phyloP scores from a whole-genome alignment of 1,284 basidiomycete species.

The Mycosarcoma mackinlayi region DNA sequence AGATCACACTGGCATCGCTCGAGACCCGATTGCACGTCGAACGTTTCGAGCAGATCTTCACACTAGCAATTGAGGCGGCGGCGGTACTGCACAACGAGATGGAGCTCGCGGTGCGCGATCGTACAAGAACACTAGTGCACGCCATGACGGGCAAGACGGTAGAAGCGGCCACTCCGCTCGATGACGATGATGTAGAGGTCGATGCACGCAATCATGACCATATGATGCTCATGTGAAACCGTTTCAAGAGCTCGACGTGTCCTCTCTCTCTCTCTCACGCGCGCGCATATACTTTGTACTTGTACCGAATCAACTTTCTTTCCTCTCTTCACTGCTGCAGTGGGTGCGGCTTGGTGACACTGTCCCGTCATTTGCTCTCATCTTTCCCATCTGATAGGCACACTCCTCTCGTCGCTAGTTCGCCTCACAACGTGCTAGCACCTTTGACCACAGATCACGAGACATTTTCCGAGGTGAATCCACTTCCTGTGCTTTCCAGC shows the following conservation, averaged over 20 bases:
- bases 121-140: constrained; percentile 76
- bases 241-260: not conserved
- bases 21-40: constrained; percentile 94
- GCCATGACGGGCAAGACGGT: constrained; percentile 49
- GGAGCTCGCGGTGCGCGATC: constrained; percentile 77
- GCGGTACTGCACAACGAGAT: constrained; percentile 85
- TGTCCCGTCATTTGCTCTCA: too few relatives aligned
- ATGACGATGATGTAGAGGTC: constrained; percentile 5
- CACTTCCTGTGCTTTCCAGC: constrained; percentile 5
- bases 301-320: constrained; percentile 13
- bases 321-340: too few relatives aligned
- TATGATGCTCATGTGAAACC: constrained; percentile 23
- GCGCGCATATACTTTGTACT: constrained; percentile 12
- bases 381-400: too few relatives aligned
- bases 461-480: too few relatives aligned
- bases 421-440: too few relatives aligned
- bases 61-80: constrained; percentile 80
- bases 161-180: constrained; percentile 10
- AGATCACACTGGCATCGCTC: constrained; percentile 87
- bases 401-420: too few relatives aligned
- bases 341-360: too few relatives aligned
- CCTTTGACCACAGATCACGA: too few relatives aligned
- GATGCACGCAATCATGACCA: constrained; percentile 17
- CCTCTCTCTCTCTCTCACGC: too few relatives aligned
- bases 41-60: constrained; percentile 88